phyloP scores from a whole-genome alignment of 2,329 filamentous ascomycete genomes.

The Colletotrichum zoysiae region DNA sequence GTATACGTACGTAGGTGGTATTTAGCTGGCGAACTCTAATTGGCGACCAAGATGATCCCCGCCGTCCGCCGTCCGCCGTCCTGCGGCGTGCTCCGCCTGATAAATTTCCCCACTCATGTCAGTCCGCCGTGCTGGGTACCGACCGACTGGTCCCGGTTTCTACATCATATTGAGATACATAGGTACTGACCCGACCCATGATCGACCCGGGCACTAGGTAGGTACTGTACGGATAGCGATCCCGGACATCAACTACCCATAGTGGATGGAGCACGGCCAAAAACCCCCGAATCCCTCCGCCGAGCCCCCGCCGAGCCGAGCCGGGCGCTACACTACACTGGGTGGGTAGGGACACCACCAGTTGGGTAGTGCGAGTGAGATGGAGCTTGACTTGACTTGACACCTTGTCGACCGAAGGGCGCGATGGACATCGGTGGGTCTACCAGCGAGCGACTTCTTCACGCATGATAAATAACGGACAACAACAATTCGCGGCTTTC shows the following conservation, averaged over 20 bases:
- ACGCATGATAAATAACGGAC: neutral
- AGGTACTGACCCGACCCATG: neutral
- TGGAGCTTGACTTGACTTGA: no score
- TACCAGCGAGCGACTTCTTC: no score
- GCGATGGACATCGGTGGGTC: conserved; percentile 9
- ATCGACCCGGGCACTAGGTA: neutral
- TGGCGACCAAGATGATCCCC: conserved; percentile 3
- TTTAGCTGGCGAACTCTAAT: conserved; percentile 12
- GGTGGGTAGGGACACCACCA: no score
- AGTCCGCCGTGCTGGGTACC: neutral
- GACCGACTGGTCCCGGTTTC: neutral
- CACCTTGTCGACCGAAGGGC: conserved; percentile 33
- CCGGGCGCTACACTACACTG: conserved; percentile 9
- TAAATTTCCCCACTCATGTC: neutral
- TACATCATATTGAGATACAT: neutral
- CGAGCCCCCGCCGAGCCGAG: conserved; percentile 27
- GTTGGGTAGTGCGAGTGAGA: neutral
- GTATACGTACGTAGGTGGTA: no score
- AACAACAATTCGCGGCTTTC: no score
- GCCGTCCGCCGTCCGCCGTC: neutral
- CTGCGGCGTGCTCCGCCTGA: no score
- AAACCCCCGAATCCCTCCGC: conserved; percentile 11
- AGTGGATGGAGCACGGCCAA: conserved; percentile 3
- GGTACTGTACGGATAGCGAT: neutral
- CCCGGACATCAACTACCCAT: neutral